phyloP scores from a whole-genome alignment of 129 eudicot species.

The Centrapalus pauciflorus region DNA sequence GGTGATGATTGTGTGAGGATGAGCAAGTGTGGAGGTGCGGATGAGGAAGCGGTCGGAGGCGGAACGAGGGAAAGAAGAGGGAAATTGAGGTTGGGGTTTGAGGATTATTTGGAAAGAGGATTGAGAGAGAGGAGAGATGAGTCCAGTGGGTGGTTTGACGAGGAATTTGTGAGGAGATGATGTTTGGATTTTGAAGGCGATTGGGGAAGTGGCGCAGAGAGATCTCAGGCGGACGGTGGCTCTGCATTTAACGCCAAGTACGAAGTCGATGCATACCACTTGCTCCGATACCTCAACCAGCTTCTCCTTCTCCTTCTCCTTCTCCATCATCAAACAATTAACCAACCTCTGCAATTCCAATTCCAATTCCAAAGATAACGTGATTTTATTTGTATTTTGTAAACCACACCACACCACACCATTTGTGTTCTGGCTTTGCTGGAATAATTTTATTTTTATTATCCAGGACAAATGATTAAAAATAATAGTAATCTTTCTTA shows the following conservation, averaged over 20 bases:
- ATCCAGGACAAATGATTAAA: too few species aligned
- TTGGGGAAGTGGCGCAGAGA: slow-evolving; percentile 32
- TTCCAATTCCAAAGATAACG: too few species aligned
- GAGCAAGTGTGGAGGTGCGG: slow-evolving; percentile 32
- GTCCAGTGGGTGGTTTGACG: slow-evolving; percentile 65
- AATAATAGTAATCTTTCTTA: too few species aligned
- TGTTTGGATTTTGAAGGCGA: slow-evolving; percentile 68
- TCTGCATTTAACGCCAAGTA: slow-evolving; percentile 52
- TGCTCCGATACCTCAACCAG: slow-evolving; percentile 49
- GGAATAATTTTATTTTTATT: too few species aligned
- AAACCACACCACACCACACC: too few species aligned
- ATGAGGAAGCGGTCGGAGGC: slow-evolving; percentile 61
- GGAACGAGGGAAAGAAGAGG: slow-evolving; percentile 56
- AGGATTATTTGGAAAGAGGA: slow-evolving; percentile 68
- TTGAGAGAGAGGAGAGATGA: slow-evolving; percentile 59
- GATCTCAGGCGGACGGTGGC: slow-evolving; percentile 53
- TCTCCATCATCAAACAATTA: slow-evolving; percentile 33
- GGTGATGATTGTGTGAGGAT: slow-evolving; percentile 15
- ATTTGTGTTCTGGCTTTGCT: too few species aligned
- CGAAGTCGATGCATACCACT: slow-evolving; percentile 51
- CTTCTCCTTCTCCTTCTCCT: too few species aligned
- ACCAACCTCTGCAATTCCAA: neutral
- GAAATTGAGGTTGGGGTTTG: slow-evolving; percentile 61
- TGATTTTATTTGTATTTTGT: too few species aligned
- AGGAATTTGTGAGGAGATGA: slow-evolving; percentile 74